phyloP scores from a whole-genome alignment of 2,329 filamentous ascomycete genomes.

The Nakataea oryzae region DNA sequence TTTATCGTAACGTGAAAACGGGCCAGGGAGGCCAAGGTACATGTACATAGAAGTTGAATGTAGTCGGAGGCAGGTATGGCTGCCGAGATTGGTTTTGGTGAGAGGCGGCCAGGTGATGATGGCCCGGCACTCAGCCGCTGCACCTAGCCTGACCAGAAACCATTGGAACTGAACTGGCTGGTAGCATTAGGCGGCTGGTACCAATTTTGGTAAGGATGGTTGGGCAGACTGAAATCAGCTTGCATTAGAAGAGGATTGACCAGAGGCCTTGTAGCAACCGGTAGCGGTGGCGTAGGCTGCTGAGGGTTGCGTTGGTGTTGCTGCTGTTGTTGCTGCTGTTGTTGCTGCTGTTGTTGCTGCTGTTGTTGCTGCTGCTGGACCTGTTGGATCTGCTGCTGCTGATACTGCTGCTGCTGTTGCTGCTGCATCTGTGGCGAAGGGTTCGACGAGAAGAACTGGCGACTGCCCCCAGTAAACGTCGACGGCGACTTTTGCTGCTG shows the following conservation, averaged over 20 bases:
- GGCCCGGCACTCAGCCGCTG: not conserved
- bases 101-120: not conserved
- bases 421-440: not conserved
- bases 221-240: constrained; percentile 67
- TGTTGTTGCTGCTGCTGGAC: constrained; percentile 7
- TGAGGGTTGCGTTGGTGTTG: constrained; percentile 3
- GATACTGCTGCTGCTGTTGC: constrained; percentile 1
- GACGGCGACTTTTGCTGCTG: not conserved
- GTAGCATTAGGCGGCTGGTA: constrained; percentile 59
- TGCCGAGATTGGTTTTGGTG: not conserved
- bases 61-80: not conserved
- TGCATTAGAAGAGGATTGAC: constrained; percentile 58
- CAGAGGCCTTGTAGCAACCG: constrained; percentile 18
- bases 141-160: constrained; percentile 3
- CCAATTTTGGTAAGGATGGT: constrained; percentile 72
- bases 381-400: constrained; percentile 8
- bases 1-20: not conserved
- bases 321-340: not conserved
- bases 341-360: not conserved
- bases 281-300: constrained; percentile 2
- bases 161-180: constrained; percentile 4
- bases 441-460: not conserved
- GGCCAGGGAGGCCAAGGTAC: not conserved
- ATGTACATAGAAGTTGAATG: not conserved
- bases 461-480: not conserved